Base-by-base conservation (phyloP, 495 filamentous ascomycete species). In the Trichoderma gamsii region DNA sequence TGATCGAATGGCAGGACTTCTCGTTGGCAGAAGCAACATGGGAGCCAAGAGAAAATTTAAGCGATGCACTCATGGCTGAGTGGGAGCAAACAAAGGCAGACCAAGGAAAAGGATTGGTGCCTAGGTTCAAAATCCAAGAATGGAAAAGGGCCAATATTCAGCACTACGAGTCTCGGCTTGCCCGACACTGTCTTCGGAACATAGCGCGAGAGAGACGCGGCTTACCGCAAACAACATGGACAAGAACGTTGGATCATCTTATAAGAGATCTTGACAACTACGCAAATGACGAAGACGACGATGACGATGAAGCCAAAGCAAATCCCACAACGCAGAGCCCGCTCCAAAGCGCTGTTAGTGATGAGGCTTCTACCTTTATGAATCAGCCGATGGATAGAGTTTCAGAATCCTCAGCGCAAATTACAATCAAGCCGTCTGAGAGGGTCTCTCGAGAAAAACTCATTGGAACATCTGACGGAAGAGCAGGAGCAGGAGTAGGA, bases 1-100 rank as follows among this genome's bases (percentile, higher is more conserved):
- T 89, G 11, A 79, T 88, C 18, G 77, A 80, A 71, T 89, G 87
- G 87, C 78, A 77, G 63, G 79, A 78, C 13, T 88, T 87, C 67
- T 74, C 78, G 1, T 49, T 80, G 15, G 67, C 80, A 7, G 74
- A 80, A 64, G 74, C 79, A 35, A 82, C 79, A 8, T 90, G 86
- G 87, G 85, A 88, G 68, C 82, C 84, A 0, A 72, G 67, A 13
- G 73, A 79, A 0, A 73, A 74, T 25, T 86, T 89, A 59, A 66
- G 77, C 52, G 73, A 76, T 35, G 66, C 71, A 1, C 78, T 79
- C 12, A 66, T 87, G 7, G n/a, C 67, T 9, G 77, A 76, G 1
- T 88, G 85, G 85, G 70, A 75, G 25, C 65, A 71, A 12, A 78
- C 76, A 35, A 81, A 81, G 56, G 43, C 81, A 81, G 52, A 64